Evolutionary conservation across 768 basidiomycete species (phyloP).

Genomic region (Pluteus cervinus): DNA sequence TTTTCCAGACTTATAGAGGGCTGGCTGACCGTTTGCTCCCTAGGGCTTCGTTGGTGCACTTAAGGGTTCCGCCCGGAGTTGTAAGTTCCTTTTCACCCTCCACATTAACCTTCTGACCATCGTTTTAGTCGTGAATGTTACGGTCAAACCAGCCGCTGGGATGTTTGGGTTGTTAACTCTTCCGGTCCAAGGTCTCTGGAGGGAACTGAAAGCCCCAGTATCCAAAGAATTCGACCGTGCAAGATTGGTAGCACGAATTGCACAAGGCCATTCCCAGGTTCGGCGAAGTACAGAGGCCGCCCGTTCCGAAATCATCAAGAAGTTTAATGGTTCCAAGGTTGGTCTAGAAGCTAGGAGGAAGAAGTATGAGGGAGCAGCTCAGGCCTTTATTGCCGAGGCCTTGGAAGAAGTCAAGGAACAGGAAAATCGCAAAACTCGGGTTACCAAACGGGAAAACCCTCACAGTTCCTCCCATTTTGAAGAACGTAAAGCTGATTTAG

Average conservation of each 20-base stretch:
- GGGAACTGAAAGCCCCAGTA: conserved; percentile 26
- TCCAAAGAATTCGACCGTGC: conserved; percentile 25
- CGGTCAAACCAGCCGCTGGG: conserved; percentile 25
- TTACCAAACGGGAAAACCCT: no score
- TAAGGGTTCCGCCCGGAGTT: conserved; percentile 29
- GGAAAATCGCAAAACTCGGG: not conserved
- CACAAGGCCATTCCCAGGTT: conserved; percentile 33
- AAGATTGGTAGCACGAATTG: conserved; percentile 29
- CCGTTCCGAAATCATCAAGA: conserved; percentile 24
- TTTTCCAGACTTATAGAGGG: no score
- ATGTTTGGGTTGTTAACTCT: conserved; percentile 27
- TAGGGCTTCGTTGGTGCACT: conserved; percentile 28
- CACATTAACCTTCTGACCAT: not conserved
- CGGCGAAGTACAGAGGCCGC: conserved; percentile 26
- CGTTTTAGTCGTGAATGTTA: conserved; percentile 23
- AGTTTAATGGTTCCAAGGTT: conserved; percentile 29
- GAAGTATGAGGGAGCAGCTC: conserved; percentile 24
- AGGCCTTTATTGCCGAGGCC: no score
- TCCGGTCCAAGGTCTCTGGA: not conserved
- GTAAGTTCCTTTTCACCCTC: conserved; percentile 14
- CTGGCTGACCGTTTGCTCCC: no score
- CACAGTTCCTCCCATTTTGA: no score
- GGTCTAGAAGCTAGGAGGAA: conserved; percentile 26
- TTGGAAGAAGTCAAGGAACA: conserved; percentile 15
- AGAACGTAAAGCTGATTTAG: no score